Evolutionary conservation across 108 stramenopile species (phyloP), one percentile per base, ranked within the genome.

Genomic region (Nitzschia sp.): DNA sequence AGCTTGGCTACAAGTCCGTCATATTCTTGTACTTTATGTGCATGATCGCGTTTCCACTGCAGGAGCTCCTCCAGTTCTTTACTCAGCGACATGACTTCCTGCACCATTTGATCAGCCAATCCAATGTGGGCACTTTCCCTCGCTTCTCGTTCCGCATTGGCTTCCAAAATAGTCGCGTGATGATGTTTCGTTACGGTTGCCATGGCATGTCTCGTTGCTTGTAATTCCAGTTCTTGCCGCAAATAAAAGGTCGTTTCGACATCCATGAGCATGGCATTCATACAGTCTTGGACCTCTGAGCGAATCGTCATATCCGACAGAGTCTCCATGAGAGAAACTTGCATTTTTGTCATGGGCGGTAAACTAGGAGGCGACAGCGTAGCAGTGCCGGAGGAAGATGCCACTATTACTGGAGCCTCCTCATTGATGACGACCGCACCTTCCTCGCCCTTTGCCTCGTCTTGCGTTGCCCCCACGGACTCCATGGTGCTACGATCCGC

Each of bases 1-100:
- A 85, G 57, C 53, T 79, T 81, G n/a, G 84, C 81, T 15, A 79
- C 42, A 13, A 81, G 38, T 18, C 55, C 65, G 30, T 82, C 85
- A 53, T 80, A 74, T 19, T 76, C 51, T 19, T 62, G 30, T 2
- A 79, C 63, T 31, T 75, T 66, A 26, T 73, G 49, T 71, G 68
- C 57, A 58, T 85, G 66, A 15, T 76, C 71, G 33, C 66, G 46
- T 58, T 75, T 75, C 75, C 74, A 73, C 28, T 59, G 59, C 31
- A 75, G 31, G 15, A 85, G 31, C 24, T 59, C 51, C 27, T 77
- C 75, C 33, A 82, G 25, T 49, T 82, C 71, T 27, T 34, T 62
- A 66, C 68, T 77, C 38, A 82, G 46, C 6, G 56, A 32, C 74
- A 63, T 68, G 21, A 85, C n/a, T 66, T 85, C 85, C 36, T 33